Conservation (phyloP, 768 basidiomycete genomes). For the Termitomyces sp. region DNA sequence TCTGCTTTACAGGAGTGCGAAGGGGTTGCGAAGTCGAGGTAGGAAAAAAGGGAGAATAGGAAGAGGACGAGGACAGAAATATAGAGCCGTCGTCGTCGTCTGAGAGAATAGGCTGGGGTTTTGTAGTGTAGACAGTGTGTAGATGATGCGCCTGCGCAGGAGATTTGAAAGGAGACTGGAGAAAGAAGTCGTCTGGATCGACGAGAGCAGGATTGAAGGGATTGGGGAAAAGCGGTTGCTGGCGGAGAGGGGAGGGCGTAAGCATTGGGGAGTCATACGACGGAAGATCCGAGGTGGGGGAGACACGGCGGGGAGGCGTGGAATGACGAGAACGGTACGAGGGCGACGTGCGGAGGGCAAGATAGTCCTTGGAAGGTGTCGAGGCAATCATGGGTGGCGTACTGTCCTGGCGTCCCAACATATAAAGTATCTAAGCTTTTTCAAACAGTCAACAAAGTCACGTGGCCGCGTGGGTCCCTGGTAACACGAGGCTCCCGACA, state of each 20-base stretch:
- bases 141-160: conserved; percentile 32
- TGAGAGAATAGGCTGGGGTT: conserved; percentile 35
- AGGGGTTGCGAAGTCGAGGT: conserved; percentile 43
- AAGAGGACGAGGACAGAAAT: conserved; percentile 46
- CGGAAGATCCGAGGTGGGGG: conserved; percentile 18
- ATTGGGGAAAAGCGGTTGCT: conserved; percentile 33
- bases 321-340: conserved; percentile 23
- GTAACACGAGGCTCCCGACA: conserved; percentile 5
- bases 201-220: conserved; percentile 17
- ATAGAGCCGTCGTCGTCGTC: conserved; percentile 57
- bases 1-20: conserved; percentile 56
- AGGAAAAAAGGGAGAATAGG: conserved; percentile 37
- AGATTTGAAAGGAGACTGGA: conserved; percentile 46
- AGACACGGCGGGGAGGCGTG: conserved; percentile 27
- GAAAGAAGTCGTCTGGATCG: conserved; percentile 47
- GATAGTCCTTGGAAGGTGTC: conserved; percentile 34
- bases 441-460: conserved; percentile 40
- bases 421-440: conserved; percentile 25
- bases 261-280: conserved; percentile 55
- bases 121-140: conserved; percentile 28
- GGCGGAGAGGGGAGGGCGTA: conserved; percentile 58
- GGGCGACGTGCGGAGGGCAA: conserved; percentile 19
- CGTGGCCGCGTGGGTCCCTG: conserved; percentile 31
- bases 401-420: neutral
- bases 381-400: conserved; percentile 35